Conservation (phyloP, 768 basidiomycete genomes). For the Suillus brevipes region DNA sequence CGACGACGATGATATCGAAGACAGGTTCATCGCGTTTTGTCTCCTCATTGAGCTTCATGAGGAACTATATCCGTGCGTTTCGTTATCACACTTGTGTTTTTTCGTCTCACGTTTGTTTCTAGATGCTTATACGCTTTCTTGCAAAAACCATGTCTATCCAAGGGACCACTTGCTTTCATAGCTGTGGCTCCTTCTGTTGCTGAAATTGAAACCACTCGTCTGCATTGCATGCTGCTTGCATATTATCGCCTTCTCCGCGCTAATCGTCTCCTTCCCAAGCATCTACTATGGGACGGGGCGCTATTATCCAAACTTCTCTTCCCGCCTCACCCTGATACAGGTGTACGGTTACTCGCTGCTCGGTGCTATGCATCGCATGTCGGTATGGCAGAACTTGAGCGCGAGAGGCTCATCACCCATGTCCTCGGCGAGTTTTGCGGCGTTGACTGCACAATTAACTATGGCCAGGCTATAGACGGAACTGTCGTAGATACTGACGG, state of each 20-base stretch:
- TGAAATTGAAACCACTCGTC: constrained; percentile 41
- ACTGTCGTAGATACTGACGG: constrained; percentile 57
- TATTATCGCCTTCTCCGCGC: constrained; percentile 80
- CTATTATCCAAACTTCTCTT: constrained; percentile 45
- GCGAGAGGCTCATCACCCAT: constrained; percentile 61
- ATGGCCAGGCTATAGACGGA: constrained; percentile 51
- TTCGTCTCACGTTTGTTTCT: constrained; percentile 4
- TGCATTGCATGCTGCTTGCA: constrained; percentile 73
- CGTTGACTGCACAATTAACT: constrained; percentile 64
- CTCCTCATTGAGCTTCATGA: constrained; percentile 65
- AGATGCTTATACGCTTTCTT: constrained; percentile 62
- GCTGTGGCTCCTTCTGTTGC: constrained; percentile 28
- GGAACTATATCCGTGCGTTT: constrained; percentile 69
- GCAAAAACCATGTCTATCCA: constrained; percentile 39
- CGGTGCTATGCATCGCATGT: constrained; percentile 75
- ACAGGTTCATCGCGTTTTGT: constrained; percentile 59
- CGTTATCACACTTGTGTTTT: constrained; percentile 7
- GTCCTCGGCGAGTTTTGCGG: constrained; percentile 59
- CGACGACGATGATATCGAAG: constrained; percentile 45
- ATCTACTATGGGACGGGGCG: constrained; percentile 58
- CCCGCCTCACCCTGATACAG: constrained; percentile 60
- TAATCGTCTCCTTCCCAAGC: constrained; percentile 65
- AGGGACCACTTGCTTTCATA: constrained; percentile 58
- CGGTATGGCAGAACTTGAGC: constrained; percentile 76
- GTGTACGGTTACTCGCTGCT: constrained; percentile 68